Evolutionary conservation across 2,329 filamentous ascomycete species (phyloP).

Genomic region (Penicillium oxalicum): DNA sequence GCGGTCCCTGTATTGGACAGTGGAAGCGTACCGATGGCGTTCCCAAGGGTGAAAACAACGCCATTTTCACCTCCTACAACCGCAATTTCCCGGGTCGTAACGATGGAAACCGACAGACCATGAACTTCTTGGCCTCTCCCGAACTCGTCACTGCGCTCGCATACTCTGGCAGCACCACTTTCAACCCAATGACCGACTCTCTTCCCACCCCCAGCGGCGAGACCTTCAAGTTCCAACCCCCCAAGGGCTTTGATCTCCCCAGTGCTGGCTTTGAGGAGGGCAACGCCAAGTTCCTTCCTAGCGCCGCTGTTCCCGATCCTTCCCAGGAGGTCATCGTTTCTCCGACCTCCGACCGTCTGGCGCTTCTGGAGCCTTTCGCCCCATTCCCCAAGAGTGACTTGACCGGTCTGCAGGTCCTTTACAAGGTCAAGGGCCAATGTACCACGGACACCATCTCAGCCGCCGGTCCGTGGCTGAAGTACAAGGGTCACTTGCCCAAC

Average conservation of each 20-base stretch:
- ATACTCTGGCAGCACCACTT: constrained; percentile 85
- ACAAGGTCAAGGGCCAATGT: constrained; percentile 96
- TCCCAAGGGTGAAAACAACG: constrained; percentile 78
- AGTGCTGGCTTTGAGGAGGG: constrained; percentile 75
- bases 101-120: constrained; percentile 90
- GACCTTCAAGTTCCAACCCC: constrained; percentile 79
- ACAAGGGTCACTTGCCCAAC: constrained; percentile 97
- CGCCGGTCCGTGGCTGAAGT: constrained; percentile 94
- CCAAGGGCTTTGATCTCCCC: constrained; percentile 55
- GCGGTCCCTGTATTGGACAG: constrained; percentile 76
- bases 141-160: constrained; percentile 96
- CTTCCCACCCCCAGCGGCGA: constrained; percentile 73
- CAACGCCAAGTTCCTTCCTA: constrained; percentile 66
- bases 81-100: constrained; percentile 97
- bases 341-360: constrained; percentile 82
- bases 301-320: constrained; percentile 65
- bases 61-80: constrained; percentile 96
- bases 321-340: constrained; percentile 69
- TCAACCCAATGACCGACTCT: constrained; percentile 89
- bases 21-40: constrained; percentile 90
- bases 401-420: constrained; percentile 72
- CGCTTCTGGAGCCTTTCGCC: constrained; percentile 82
- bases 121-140: constrained; percentile 97
- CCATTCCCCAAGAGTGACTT: constrained; percentile 75
- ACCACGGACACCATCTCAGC: constrained; percentile 97